Conservation (phyloP, 129 eudicot genomes). For the Pseudognaphalium luteoalbum region DNA sequence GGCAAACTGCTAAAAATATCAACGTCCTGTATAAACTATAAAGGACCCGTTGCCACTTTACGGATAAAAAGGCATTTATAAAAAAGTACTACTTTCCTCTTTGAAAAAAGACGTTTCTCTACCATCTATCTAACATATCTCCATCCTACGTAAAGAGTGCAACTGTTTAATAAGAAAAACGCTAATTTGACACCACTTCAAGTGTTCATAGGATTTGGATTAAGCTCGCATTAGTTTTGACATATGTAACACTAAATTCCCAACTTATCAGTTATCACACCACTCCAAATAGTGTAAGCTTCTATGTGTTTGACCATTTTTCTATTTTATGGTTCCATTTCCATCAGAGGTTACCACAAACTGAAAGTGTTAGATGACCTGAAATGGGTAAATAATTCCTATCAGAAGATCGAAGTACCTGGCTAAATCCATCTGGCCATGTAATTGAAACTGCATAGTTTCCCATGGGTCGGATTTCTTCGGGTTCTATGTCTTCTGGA, state of each 20-base stretch:
- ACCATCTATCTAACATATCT: neutral
- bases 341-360: neutral
- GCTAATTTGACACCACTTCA: neutral
- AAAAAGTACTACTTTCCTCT: neutral
- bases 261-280: neutral
- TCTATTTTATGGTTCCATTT: neutral
- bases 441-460: conserved; percentile 96
- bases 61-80: neutral
- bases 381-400: neutral
- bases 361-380: neutral
- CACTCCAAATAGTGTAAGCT: neutral
- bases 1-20: neutral
- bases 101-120: neutral
- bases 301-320: neutral
- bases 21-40: neutral
- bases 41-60: neutral
- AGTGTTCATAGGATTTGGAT: neutral
- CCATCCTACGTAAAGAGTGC: neutral
- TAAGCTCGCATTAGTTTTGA: neutral
- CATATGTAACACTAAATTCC: neutral
- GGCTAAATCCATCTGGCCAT: conserved; percentile 97
- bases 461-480: conserved; percentile 97
- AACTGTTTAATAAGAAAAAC: neutral
- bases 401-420: neutral
- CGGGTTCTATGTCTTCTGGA: conserved; percentile 95